Base-by-base conservation (phyloP, 2,329 filamentous ascomycete genomes). In the Ophiostoma sp. region DNA sequence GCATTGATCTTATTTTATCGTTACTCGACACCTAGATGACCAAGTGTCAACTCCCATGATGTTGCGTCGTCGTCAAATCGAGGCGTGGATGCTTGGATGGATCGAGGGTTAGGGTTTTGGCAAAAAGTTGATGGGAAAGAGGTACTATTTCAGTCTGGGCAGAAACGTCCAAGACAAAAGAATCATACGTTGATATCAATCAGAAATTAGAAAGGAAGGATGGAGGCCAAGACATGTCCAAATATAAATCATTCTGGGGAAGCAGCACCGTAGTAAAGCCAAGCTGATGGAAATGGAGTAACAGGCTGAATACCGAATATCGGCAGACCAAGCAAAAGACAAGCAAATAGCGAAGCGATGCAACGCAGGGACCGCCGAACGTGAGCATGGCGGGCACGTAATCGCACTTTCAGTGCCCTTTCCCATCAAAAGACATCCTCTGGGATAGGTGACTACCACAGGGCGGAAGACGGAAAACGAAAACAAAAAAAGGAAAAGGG, bases 391-490 rank as follows among this genome's bases (percentile, higher is more conserved):
- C 19, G 11, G 19, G 22, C 22, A 7, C 19, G 6, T 9, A 39
- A 22, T 12, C 3, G 17, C 17, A 25, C 33, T 22, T 22, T 22
- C n/a, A 61, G 12, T 12, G n/a, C 19, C 61, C 33, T 15, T 64
- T 31, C 28, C 17, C 19, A 45, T 12, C 15, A 42, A 28, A 19
- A 36, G 50, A 5, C 39, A 39, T 22, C 59, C 31, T n/a, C 31
- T 71, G 70, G 70, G 70, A 71, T 64, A 71, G 70, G 57, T 63
- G 55, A 71, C 68, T 42, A 57, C 45, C 17, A 39, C 17, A 69
- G 66, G n/a, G 28, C 33, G 22, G 22, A 55, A 39, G 39, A 52
- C 52, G 19, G 31, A 39, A n/a, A n/a, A 8, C 31, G 57, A 63
- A 22, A 33, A 42, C 33, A n/a, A 33, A 64, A 64, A 64, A 42